Conservation (phyloP, 805 yeast genomes). For the Teunomyces gatunensis region DNA sequence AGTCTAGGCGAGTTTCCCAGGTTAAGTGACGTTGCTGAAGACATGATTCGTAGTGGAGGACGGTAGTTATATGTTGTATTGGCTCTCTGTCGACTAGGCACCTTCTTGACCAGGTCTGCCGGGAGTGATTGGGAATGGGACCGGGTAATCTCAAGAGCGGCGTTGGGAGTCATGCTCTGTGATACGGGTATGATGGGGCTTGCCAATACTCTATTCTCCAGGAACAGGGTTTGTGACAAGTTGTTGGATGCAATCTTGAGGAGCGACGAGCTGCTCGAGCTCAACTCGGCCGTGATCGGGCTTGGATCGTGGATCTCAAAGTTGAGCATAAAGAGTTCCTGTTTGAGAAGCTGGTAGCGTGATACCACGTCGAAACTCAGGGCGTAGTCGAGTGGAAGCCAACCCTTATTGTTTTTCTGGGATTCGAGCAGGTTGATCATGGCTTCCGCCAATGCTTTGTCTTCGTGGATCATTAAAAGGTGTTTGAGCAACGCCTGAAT, state of each 20-base stretch:
- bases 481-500: slow-evolving; percentile 23
- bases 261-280: slow-evolving; percentile 9
- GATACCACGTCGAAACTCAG: slow-evolving; percentile 25
- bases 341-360: slow-evolving; percentile 23
- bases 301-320: slow-evolving; percentile 9
- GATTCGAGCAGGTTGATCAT: slow-evolving; percentile 50
- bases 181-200: slow-evolving; percentile 32
- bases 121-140: slow-evolving; percentile 37
- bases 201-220: slow-evolving; percentile 24
- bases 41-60: slow-evolving; percentile 13
- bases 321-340: slow-evolving; percentile 12
- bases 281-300: slow-evolving; percentile 5
- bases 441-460: slow-evolving; percentile 21
- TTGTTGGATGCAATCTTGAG: slow-evolving; percentile 6
- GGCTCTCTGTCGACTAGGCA: slow-evolving; percentile 18
- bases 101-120: slow-evolving; percentile 6
- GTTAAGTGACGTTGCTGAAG: not conserved
- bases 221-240: slow-evolving; percentile 11
- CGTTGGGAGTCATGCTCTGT: slow-evolving; percentile 9
- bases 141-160: slow-evolving; percentile 9
- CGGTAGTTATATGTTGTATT: slow-evolving; percentile 19
- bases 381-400: slow-evolving; percentile 41
- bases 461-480: slow-evolving; percentile 8
- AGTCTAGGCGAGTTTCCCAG: slow-evolving; percentile 8
- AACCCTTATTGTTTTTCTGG: slow-evolving; percentile 54